These are phyloP conservation scores for Malus hybrid DNA, from an alignment of 331 rosid genomes.

Conservation along the genomic window DNA sequence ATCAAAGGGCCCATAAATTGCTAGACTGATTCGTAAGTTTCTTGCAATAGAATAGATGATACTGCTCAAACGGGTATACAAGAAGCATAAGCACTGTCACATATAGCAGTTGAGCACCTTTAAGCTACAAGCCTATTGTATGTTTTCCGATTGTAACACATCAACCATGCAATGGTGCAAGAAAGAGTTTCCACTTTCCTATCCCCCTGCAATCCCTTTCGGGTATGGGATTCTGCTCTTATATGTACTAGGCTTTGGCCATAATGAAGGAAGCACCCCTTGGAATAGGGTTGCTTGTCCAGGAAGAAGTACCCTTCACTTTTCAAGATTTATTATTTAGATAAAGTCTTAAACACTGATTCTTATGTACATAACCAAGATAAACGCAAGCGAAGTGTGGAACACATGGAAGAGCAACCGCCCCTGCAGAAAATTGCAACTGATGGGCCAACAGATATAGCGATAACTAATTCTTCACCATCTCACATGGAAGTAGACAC, in stretches of 20 bases:
- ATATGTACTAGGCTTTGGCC: not conserved
- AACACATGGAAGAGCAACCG: conserved; percentile 19
- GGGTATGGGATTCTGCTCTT: not conserved
- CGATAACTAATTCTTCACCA: conserved; percentile 11
- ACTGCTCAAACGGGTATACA: not conserved
- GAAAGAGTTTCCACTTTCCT: not conserved
- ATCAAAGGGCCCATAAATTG: not conserved
- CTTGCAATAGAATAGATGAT: not conserved
- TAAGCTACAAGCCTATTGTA: not conserved
- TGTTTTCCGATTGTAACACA: not conserved
- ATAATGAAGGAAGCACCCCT: not conserved
- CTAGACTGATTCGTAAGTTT: not conserved
- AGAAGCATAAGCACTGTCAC: not conserved
- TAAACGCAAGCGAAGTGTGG: conserved; percentile 29
- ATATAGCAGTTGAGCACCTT: not conserved
- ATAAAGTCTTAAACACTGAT: not conserved
- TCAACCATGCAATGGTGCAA: not conserved
- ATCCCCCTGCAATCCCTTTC: not conserved
- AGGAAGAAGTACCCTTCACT: not conserved
- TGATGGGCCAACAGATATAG: conserved; percentile 14
- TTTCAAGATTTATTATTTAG: not conserved
- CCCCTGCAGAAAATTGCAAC: conserved; percentile 27
- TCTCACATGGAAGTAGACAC: conserved; percentile 18
- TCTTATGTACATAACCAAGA: conserved; percentile 7
- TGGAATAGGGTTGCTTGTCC: not conserved